Evolutionary conservation across 1,284 basidiomycete genomes (phyloP).

Genomic region (Meira miltonrushii): DNA sequence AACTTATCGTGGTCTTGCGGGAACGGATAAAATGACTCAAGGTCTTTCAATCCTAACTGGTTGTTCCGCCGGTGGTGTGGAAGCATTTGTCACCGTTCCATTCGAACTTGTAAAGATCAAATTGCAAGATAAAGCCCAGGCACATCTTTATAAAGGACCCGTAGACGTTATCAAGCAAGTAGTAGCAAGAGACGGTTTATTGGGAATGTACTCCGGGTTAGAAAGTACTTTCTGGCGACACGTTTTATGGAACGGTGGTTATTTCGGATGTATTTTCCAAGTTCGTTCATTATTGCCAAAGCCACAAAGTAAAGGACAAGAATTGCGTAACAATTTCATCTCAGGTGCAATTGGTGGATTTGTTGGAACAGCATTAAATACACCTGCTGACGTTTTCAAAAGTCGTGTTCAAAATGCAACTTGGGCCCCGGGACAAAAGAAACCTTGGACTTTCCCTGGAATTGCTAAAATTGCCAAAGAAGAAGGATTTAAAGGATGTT

Average conservation of each 20-base stretch:
- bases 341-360: constrained; percentile 87
- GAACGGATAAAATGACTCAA: constrained; percentile 80
- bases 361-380: constrained; percentile 71
- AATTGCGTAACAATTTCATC: constrained; percentile 84
- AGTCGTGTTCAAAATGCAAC: constrained; percentile 79
- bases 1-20: constrained; percentile 55
- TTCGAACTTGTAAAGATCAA: constrained; percentile 96
- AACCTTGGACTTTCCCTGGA: constrained; percentile 73
- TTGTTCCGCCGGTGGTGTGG: constrained; percentile 88
- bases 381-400: constrained; percentile 86
- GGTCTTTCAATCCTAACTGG: constrained; percentile 80
- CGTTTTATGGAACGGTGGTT: constrained; percentile 62
- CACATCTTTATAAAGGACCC: constrained; percentile 63
- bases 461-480: constrained; percentile 76
- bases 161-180: constrained; percentile 80
- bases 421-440: constrained; percentile 59
- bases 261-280: constrained; percentile 69
- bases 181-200: constrained; percentile 68
- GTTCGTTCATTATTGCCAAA: constrained; percentile 75
- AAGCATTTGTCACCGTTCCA: constrained; percentile 81
- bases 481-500: constrained; percentile 82
- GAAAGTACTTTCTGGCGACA: constrained; percentile 43
- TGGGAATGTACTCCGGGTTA: constrained; percentile 67
- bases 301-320: constrained; percentile 61
- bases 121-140: constrained; percentile 57